Conservation (phyloP, 164 flowering plant species). For the Pachysandra terminalis region DNA sequence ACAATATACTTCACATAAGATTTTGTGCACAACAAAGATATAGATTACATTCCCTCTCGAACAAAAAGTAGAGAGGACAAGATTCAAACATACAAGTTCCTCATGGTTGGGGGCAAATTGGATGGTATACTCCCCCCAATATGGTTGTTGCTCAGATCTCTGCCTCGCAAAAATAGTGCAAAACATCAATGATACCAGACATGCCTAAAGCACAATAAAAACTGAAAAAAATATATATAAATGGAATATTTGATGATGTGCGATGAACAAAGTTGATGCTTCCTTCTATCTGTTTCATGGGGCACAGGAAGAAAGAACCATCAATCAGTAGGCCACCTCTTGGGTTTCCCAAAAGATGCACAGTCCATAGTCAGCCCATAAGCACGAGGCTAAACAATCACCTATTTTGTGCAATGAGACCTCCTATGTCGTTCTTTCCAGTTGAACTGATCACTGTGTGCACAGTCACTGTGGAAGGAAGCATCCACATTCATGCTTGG, state of each 20-base stretch:
- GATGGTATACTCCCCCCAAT: slow-evolving; percentile 82
- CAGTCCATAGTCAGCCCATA: not conserved
- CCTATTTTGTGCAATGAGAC: slow-evolving; percentile 2
- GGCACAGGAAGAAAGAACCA: not conserved
- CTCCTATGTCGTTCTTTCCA: slow-evolving; percentile 1
- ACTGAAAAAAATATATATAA: not conserved
- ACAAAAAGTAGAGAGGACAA: not conserved
- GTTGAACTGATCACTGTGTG: not conserved
- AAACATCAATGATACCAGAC: slow-evolving; percentile 4
- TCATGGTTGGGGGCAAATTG: slow-evolving; percentile 63
- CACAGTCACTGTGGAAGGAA: not conserved
- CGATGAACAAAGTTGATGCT: not conserved
- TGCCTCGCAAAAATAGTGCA: slow-evolving; percentile 25
- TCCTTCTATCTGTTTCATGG: not conserved
- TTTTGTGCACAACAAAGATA: not conserved
- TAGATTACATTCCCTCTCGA: not conserved
- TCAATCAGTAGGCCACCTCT: not conserved
- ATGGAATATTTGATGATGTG: not conserved
- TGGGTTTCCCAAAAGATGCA: not conserved
- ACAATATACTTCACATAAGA: slow-evolving; percentile 12
- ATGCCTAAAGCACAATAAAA: not conserved
- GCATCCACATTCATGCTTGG: not conserved
- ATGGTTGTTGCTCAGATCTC: slow-evolving; percentile 79
- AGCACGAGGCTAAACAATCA: not conserved
- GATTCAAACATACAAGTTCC: slow-evolving; percentile 51